Evolutionary conservation across 768 basidiomycete species (phyloP).

Genomic region (Termitomyces sp.): DNA sequence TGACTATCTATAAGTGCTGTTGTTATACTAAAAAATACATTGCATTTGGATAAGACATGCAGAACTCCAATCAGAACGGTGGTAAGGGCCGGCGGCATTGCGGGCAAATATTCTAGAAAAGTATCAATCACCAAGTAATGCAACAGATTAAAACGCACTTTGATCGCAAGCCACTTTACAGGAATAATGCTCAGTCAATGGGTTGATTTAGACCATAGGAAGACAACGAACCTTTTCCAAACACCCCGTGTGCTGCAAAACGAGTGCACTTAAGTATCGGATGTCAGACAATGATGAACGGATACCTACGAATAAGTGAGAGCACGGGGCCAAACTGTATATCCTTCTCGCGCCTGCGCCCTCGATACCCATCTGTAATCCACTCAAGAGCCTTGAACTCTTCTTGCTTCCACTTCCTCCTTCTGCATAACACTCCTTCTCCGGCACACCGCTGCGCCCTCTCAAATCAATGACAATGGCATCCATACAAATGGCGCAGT

Average conservation of each 20-base stretch:
- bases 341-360: conserved; percentile 48
- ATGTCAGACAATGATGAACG: background rate
- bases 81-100: conserved; percentile 83
- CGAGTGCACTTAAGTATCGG: background rate
- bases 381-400: conserved; percentile 35
- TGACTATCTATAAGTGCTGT: conserved; percentile 1
- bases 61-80: conserved; percentile 30
- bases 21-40: conserved; percentile 3
- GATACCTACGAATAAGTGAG: conserved; percentile 76
- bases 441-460: conserved; percentile 26
- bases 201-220: background rate
- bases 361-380: conserved; percentile 39
- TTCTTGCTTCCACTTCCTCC: conserved; percentile 22
- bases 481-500: conserved; percentile 95
- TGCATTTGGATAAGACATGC: background rate
- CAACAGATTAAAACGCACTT: conserved; percentile 37
- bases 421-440: conserved; percentile 26
- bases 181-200: conserved; percentile 12
- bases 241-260: conserved; percentile 74
- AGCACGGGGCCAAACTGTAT: conserved; percentile 86
- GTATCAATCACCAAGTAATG: background rate
- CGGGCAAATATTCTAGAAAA: conserved; percentile 79
- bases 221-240: conserved; percentile 57
- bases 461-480: conserved; percentile 55
- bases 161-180: conserved; percentile 67